These are phyloP conservation scores for Oenanthe javanica DNA, from an alignment of 140 eudicot species.

Conservation along the genomic window DNA sequence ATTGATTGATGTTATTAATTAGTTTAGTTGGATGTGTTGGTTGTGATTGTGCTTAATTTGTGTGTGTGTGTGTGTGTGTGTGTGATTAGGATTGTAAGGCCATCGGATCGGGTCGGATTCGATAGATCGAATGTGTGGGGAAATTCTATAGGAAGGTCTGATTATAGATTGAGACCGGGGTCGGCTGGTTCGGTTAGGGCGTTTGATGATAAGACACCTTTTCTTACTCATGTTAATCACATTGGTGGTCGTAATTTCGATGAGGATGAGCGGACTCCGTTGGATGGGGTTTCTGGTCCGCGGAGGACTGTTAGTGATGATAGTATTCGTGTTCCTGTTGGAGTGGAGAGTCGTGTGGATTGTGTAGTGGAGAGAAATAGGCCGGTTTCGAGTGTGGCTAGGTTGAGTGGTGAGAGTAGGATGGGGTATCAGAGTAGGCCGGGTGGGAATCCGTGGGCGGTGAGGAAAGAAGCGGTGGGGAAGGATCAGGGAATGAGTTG, in stretches of 20 bases:
- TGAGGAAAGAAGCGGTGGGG: constrained; percentile 48
- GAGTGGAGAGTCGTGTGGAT: constrained; percentile 42
- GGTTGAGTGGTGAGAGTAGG: constrained; percentile 32
- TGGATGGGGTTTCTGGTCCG: constrained; percentile 62
- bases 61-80: constrained; percentile 32
- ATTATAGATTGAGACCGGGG: constrained; percentile 71
- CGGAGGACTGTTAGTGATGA: constrained; percentile 79
- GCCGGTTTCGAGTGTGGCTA: constrained; percentile 40
- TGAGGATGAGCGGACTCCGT: constrained; percentile 91
- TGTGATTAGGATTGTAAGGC: constrained; percentile 64
- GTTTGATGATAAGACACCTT: constrained; percentile 69
- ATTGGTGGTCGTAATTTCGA: constrained; percentile 90
- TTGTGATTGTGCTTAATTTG: background rate
- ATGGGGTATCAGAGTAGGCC: constrained; percentile 17
- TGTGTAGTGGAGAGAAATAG: constrained; percentile 23
- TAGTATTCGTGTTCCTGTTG: constrained; percentile 29
- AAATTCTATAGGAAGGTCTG: constrained; percentile 60
- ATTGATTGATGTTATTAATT: background rate
- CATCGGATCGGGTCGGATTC: constrained; percentile 53
- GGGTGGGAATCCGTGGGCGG: constrained; percentile 75
- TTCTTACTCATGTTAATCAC: constrained; percentile 20
- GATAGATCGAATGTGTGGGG: constrained; percentile 61
- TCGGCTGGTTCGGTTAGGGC: constrained; percentile 75
- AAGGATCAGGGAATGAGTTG: constrained; percentile 41
- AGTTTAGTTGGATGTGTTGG: background rate